Percentiles rank a stretch among this genome's conserved stretches.
Evolutionary conservation across 2,329 filamentous ascomycete genomes (phyloP).

Genomic region (Didymella glomerata): DNA sequence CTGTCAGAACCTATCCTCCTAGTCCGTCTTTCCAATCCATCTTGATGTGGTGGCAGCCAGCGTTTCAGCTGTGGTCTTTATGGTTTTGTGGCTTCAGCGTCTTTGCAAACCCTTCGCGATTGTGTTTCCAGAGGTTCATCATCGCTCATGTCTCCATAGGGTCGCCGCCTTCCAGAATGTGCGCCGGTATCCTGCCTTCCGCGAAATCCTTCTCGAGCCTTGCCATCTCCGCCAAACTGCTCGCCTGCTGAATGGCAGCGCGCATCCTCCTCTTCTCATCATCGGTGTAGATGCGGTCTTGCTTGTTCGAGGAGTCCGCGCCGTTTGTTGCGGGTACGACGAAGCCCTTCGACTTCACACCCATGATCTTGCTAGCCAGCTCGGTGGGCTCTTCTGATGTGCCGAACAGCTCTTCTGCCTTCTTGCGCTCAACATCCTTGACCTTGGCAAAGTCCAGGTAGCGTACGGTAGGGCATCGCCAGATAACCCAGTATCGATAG

Average conservation of each 20-base stretch:
- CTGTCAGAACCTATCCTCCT: background rate
- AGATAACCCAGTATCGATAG: conserved; percentile 92
- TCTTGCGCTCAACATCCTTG: conserved; percentile 80
- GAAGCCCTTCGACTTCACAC: conserved; percentile 80
- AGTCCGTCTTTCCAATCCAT: background rate
- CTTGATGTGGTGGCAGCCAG: background rate
- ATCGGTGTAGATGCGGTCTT: conserved; percentile 79
- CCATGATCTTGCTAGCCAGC: conserved; percentile 78
- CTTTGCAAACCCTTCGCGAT: background rate
- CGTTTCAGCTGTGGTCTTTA: background rate
- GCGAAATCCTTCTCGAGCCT: conserved; percentile 89
- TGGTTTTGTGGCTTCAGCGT: background rate
- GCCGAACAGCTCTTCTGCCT: conserved; percentile 84
- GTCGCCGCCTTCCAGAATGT: conserved; percentile 40
- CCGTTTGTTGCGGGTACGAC: conserved; percentile 60
- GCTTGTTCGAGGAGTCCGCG: conserved; percentile 44
- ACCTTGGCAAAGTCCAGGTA: conserved; percentile 95
- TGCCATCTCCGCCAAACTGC: conserved; percentile 88
- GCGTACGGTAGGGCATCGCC: conserved; percentile 81
- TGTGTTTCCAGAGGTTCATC: background rate
- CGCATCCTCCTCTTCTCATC: conserved; percentile 86
- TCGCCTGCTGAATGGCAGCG: conserved; percentile 86
- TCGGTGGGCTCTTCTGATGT: conserved; percentile 78
- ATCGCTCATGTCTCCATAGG: conserved; percentile 40
- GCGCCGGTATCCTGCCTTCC: conserved; percentile 79